These are phyloP conservation scores for Clonostachys byssicola DNA, from an alignment of 2,329 filamentous ascomycete species.

Conservation along the genomic window DNA sequence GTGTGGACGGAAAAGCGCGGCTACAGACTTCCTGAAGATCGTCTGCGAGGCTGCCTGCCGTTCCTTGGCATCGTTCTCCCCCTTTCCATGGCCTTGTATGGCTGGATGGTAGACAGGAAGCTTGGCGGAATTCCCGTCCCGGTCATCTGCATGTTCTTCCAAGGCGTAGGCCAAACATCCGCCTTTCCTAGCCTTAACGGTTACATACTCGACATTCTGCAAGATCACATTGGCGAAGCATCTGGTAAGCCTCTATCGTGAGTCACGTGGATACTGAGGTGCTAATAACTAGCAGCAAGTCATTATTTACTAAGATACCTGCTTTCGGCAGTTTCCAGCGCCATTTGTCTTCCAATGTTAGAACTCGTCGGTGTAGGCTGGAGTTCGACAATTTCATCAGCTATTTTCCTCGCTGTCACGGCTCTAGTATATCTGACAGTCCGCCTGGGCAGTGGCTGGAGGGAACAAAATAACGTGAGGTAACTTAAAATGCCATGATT, in stretches of 20 bases:
- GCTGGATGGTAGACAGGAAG: conserved; percentile 36
- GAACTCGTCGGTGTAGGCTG: too few relatives aligned
- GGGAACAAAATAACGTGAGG: too few relatives aligned
- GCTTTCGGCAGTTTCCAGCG: too few relatives aligned
- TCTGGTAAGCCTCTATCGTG: not conserved
- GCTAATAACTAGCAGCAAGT: too few relatives aligned
- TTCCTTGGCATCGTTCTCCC: conserved; percentile 52
- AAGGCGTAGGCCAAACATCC: conserved; percentile 66
- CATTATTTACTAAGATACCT: too few relatives aligned
- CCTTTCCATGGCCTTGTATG: conserved; percentile 55
- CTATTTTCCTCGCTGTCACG: too few relatives aligned
- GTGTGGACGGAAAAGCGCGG: conserved; percentile 44
- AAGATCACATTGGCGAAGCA: conserved; percentile 14
- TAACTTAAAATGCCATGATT: too few relatives aligned
- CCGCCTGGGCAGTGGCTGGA: too few relatives aligned
- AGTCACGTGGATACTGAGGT: too few relatives aligned
- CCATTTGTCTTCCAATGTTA: too few relatives aligned
- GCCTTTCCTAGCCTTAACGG: conserved; percentile 70
- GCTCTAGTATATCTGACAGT: too few relatives aligned
- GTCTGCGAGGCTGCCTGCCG: conserved; percentile 50
- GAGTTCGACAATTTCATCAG: too few relatives aligned
- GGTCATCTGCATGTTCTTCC: conserved; percentile 65
- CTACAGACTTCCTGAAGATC: conserved; percentile 58
- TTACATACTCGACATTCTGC: conserved; percentile 74
- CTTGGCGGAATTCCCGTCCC: conserved; percentile 48